Conservation (phyloP, 352 stramenopile genomes). For the Pythium biforme region DNA sequence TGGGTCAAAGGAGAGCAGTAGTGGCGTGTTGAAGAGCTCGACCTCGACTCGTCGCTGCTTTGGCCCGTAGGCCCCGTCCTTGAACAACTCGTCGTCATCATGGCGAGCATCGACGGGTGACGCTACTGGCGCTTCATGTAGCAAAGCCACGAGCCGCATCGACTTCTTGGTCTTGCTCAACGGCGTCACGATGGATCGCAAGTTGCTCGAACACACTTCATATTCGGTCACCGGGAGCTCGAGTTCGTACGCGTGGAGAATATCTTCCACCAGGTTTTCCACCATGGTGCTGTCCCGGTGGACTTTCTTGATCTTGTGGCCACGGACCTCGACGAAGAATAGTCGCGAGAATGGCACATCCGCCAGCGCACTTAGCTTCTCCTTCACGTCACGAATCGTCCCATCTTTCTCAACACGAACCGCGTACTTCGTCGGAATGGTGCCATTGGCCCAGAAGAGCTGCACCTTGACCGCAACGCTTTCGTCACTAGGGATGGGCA, state of each 20-base stretch:
- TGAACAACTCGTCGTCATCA: slow-evolving; percentile 32
- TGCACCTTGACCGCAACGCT: slow-evolving; percentile 53
- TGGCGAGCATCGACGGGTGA: slow-evolving; percentile 52
- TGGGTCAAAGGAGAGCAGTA: slow-evolving; percentile 64
- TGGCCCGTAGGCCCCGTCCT: slow-evolving; percentile 31
- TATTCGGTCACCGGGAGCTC: slow-evolving; percentile 66
- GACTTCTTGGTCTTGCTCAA: slow-evolving; percentile 37
- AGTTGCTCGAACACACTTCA: slow-evolving; percentile 59
- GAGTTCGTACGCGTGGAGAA: slow-evolving; percentile 89
- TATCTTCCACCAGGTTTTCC: slow-evolving; percentile 46
- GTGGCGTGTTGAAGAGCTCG: slow-evolving; percentile 73
- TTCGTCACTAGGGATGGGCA: slow-evolving; percentile 83
- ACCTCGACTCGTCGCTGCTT: slow-evolving; percentile 77
- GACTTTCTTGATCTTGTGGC: slow-evolving; percentile 61
- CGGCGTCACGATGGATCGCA: slow-evolving; percentile 37
- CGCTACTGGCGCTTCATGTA: slow-evolving; percentile 63
- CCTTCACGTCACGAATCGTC: slow-evolving; percentile 57
- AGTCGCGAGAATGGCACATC: slow-evolving; percentile 44
- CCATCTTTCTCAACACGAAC: slow-evolving; percentile 54
- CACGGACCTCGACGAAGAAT: slow-evolving; percentile 74
- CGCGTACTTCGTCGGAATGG: slow-evolving; percentile 76
- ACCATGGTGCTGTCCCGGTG: slow-evolving; percentile 45
- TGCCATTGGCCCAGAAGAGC: slow-evolving; percentile 69
- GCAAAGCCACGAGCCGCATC: slow-evolving; percentile 67
- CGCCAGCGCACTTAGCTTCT: slow-evolving; percentile 51